phyloP scores from a whole-genome alignment of 2,329 filamentous ascomycete species.

The Lecanicillium sp. region DNA sequence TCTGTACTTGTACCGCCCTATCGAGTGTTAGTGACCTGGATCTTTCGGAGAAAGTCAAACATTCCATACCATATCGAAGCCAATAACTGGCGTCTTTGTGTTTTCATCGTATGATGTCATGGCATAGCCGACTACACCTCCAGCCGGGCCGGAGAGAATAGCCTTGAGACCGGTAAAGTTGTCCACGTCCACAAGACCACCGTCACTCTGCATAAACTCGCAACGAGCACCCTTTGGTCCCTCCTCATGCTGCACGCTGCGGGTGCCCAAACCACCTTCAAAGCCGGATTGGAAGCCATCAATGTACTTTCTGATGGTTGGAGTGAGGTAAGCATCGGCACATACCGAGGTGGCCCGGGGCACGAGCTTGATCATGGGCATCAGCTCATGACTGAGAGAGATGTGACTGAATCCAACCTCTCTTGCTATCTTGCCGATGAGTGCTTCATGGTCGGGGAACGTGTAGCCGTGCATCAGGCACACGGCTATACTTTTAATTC shows the following conservation, averaged over 20 bases:
- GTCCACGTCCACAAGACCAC: constrained; percentile 63
- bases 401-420: constrained; percentile 72
- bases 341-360: constrained; percentile 34
- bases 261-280: constrained; percentile 67
- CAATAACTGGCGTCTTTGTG: constrained; percentile 79
- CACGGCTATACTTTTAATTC: constrained; percentile 75
- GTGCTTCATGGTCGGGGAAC: constrained; percentile 75
- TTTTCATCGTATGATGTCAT: constrained; percentile 81
- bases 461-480: constrained; percentile 91
- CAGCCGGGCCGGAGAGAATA: constrained; percentile 85
- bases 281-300: constrained; percentile 79
- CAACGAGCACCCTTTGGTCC: constrained; percentile 67
- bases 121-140: constrained; percentile 86
- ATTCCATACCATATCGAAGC: constrained; percentile 77
- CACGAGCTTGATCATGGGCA: constrained; percentile 37
- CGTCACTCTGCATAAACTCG: constrained; percentile 93
- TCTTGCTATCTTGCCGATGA: constrained; percentile 66
- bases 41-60: too few species aligned
- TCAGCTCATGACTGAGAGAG: constrained; percentile 39
- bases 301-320: constrained; percentile 32
- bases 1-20: constrained; percentile 81
- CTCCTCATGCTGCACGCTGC: constrained; percentile 59
- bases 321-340: constrained; percentile 36
- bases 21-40: constrained; percentile 11
- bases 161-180: constrained; percentile 78